phyloP scores from a whole-genome alignment of 306 rosid species.

The Benincasa hispida region DNA sequence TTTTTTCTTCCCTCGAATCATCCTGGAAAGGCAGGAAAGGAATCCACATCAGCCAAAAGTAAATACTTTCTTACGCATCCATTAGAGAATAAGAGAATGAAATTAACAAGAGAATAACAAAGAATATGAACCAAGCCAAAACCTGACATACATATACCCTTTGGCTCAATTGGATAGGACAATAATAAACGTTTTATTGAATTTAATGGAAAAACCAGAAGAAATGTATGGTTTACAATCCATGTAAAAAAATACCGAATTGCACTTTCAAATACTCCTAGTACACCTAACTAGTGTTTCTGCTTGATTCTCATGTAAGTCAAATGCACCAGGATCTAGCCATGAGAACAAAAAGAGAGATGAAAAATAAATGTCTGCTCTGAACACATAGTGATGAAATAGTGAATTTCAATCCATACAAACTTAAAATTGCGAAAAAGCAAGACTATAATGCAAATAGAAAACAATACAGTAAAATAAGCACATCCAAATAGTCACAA shows the following conservation, averaged over 20 bases:
- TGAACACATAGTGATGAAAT: too few relatives aligned
- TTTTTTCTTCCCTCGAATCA: constrained; percentile 21
- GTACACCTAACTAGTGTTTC: too few relatives aligned
- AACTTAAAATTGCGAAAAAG: too few relatives aligned
- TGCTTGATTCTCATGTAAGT: too few relatives aligned
- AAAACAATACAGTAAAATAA: too few relatives aligned
- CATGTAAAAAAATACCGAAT: neutral
- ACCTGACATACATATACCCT: neutral
- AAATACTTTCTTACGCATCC: neutral
- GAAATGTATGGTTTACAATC: neutral
- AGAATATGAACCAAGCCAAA: neutral
- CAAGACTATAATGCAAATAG: too few relatives aligned
- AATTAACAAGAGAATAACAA: neutral
- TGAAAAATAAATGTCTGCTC: too few relatives aligned
- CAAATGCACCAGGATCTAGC: too few relatives aligned
- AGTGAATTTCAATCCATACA: too few relatives aligned
- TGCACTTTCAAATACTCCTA: too few relatives aligned
- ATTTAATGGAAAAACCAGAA: neutral
- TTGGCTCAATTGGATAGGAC: neutral
- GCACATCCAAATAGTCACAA: too few relatives aligned
- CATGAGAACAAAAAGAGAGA: too few relatives aligned
- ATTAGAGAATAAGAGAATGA: neutral
- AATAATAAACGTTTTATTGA: neutral
- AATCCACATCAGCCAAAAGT: neutral
- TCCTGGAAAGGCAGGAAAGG: constrained; percentile 20